These are phyloP conservation scores for Crithidia brevicula DNA, from an alignment of 208 protist species.

Conservation along the genomic window DNA sequence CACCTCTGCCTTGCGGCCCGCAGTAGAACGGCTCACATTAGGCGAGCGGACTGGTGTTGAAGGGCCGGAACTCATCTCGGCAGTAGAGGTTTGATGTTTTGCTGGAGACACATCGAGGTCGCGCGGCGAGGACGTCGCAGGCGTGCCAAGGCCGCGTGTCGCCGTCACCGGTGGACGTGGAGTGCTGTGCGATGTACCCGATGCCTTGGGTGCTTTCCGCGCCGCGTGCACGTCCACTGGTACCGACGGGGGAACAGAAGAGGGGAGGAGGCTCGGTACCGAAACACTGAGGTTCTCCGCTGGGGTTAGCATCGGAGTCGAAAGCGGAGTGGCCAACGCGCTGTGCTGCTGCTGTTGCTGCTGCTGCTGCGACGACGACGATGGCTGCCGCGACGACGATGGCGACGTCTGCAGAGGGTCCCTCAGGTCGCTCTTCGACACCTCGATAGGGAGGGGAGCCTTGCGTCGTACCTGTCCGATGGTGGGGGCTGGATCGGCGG, in stretches of 20 bases:
- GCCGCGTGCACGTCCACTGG: neutral
- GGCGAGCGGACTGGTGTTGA: neutral
- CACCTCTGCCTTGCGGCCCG: neutral
- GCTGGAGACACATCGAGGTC: neutral
- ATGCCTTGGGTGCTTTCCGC: neutral
- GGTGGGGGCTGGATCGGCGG: slow-evolving; percentile 2
- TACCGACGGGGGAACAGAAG: neutral
- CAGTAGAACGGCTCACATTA: neutral
- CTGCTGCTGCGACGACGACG: neutral
- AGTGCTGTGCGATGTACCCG: neutral
- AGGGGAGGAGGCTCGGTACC: neutral
- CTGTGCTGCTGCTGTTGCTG: slow-evolving; percentile 5
- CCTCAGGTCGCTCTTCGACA: neutral
- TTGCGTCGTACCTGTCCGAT: slow-evolving; percentile 1
- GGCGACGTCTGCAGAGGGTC: neutral
- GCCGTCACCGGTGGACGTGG: slow-evolving; percentile 5
- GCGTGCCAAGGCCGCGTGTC: neutral
- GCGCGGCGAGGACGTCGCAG: neutral
- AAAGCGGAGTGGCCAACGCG: neutral
- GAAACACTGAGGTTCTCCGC: neutral
- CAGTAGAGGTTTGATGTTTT: neutral
- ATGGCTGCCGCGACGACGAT: neutral
- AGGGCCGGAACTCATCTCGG: neutral
- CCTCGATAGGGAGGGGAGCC: neutral
- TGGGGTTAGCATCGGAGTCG: neutral